phyloP scores from a whole-genome alignment of 352 stramenopile genomes.

The Phytopythium aichiense region DNA sequence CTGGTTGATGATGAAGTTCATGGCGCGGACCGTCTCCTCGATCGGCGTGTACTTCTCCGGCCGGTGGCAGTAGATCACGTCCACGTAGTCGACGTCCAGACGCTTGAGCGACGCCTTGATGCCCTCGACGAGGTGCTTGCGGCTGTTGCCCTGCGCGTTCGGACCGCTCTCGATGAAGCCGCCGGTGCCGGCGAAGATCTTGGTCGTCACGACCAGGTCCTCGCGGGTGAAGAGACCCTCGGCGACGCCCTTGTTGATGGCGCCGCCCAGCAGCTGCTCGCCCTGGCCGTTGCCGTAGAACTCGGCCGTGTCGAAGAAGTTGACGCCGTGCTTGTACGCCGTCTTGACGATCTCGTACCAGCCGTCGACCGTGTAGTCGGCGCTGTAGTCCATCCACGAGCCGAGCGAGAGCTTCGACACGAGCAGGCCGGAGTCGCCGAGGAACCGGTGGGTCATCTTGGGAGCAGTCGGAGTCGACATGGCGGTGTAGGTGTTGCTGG shows the following conservation, averaged over 20 bases:
- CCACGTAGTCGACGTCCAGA: slow-evolving; percentile 21
- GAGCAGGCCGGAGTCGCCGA: slow-evolving; percentile 33
- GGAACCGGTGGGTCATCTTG: slow-evolving; percentile 50
- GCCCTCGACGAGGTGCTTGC: slow-evolving; percentile 24
- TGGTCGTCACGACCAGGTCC: slow-evolving; percentile 39
- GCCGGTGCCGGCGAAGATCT: slow-evolving; percentile 26
- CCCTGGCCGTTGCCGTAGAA: slow-evolving; percentile 14
- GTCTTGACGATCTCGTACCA: slow-evolving; percentile 29
- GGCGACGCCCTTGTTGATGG: slow-evolving; percentile 17
- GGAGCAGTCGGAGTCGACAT: too few relatives aligned
- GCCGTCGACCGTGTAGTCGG: slow-evolving; percentile 25
- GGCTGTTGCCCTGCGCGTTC: slow-evolving; percentile 13
- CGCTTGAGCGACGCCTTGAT: slow-evolving; percentile 21
- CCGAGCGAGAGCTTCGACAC: slow-evolving; percentile 34
- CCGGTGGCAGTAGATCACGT: slow-evolving; percentile 45
- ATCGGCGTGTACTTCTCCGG: slow-evolving; percentile 25
- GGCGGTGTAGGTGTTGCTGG: too few relatives aligned
- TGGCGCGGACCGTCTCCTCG: too few relatives aligned
- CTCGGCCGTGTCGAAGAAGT: slow-evolving; percentile 32
- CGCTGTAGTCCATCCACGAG: slow-evolving; percentile 23
- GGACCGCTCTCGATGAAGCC: slow-evolving; percentile 1
- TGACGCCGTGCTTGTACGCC: slow-evolving; percentile 19
- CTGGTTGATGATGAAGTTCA: too few relatives aligned
- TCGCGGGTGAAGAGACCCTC: slow-evolving; percentile 12
- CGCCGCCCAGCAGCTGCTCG: slow-evolving; percentile 17